Conservation (phyloP, 352 stramenopile genomes). For the Blastocystis sp. region DNA sequence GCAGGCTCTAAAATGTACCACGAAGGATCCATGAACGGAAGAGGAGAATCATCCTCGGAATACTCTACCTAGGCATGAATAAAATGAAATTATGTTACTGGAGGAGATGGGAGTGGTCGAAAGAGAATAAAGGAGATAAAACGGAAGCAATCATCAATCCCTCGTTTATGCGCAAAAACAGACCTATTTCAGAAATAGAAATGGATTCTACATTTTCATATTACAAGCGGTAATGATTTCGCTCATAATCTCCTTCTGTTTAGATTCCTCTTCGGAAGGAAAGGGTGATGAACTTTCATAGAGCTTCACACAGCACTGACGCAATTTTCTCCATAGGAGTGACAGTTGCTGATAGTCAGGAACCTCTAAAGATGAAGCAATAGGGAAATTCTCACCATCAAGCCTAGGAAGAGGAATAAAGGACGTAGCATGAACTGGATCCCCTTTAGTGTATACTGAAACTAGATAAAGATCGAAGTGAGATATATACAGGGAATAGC, state of each 20-base stretch:
- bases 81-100: not conserved
- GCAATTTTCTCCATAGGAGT: conserved; percentile 37
- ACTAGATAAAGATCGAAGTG: not conserved
- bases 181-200: not conserved
- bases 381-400: not conserved
- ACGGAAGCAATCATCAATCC: conserved; percentile 36
- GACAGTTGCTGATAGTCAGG: not conserved
- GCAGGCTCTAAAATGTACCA: not conserved
- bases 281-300: not conserved
- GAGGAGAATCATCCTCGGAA: not conserved
- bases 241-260: not conserved
- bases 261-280: not conserved
- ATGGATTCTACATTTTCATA: not conserved
- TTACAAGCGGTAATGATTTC: not conserved
- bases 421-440: not conserved
- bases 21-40: not conserved
- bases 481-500: not conserved
- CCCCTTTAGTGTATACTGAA: not conserved
- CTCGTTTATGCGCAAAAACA: not conserved
- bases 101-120: not conserved
- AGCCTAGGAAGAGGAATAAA: conserved; percentile 20
- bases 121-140: conserved; percentile 13
- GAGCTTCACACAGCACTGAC: conserved; percentile 24
- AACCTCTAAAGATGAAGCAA: not conserved
- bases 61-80: not conserved